Evolutionary conservation across 441 rosid genomes (phyloP).

Genomic region (Pelargonium exstipulatum): DNA sequence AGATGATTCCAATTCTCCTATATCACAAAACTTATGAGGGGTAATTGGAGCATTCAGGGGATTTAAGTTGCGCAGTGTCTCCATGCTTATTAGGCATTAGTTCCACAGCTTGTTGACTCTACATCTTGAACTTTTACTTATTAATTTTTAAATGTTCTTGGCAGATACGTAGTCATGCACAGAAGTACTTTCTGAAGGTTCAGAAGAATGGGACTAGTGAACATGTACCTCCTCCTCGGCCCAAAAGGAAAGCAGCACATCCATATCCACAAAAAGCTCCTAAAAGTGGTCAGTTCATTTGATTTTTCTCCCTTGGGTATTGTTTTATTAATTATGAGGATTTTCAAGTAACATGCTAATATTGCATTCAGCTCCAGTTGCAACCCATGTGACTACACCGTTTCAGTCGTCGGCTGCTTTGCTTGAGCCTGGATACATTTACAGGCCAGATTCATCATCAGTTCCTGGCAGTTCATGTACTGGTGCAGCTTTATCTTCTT

Average conservation of each 20-base stretch:
- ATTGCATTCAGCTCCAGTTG: conserved; percentile 32
- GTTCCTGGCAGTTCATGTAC: conserved; percentile 32
- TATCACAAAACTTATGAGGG: neutral
- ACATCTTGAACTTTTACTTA: neutral
- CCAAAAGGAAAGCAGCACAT: conserved; percentile 88
- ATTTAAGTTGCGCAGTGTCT: neutral
- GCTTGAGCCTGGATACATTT: conserved; percentile 41
- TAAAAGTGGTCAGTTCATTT: conserved; percentile 42
- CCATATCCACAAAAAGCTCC: conserved; percentile 92
- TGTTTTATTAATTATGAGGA: neutral
- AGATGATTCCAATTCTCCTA: neutral
- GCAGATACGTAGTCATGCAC: conserved; percentile 97
- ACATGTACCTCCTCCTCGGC: conserved; percentile 94
- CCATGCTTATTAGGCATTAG: neutral
- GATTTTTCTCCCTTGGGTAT: neutral
- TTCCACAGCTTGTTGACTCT: neutral
- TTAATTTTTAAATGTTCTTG: conserved; percentile 21
- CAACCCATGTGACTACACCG: conserved; percentile 36
- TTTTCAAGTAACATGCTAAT: neutral
- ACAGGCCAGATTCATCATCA: conserved; percentile 42
- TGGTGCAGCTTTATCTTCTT: conserved; percentile 38
- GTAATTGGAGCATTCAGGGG: neutral
- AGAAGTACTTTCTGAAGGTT: conserved; percentile 84
- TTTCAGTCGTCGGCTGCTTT: conserved; percentile 47
- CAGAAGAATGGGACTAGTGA: conserved; percentile 85